phyloP scores from a whole-genome alignment of 2,329 filamentous ascomycete species.

The Penicillium sclerotiorum region DNA sequence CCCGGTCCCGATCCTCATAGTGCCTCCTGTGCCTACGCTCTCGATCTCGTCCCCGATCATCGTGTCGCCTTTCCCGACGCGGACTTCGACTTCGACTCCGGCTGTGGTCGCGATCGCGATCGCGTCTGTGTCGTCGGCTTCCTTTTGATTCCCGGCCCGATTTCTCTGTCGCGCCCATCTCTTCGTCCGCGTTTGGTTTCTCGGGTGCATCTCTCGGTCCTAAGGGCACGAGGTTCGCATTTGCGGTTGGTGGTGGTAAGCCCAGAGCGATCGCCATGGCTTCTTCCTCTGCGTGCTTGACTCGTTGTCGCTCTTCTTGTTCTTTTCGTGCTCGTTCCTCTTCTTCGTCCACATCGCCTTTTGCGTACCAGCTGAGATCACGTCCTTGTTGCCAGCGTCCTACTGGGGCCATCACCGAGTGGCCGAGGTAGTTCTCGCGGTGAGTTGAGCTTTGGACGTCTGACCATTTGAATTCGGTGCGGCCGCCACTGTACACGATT shows the following conservation, averaged over 20 bases:
- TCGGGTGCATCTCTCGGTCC: slow-evolving; percentile 54
- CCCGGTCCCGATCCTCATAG: slow-evolving; percentile 31
- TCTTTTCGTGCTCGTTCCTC: slow-evolving; percentile 56
- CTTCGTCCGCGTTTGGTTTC: slow-evolving; percentile 29
- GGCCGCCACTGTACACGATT: slow-evolving; percentile 66
- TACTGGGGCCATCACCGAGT: slow-evolving; percentile 88
- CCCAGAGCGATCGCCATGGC: slow-evolving; percentile 83
- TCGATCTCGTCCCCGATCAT: slow-evolving; percentile 35
- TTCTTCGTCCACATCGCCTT: slow-evolving; percentile 56
- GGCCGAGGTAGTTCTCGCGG: slow-evolving; percentile 88
- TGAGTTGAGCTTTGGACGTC: slow-evolving; percentile 85
- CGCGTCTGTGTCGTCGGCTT: slow-evolving; percentile 29
- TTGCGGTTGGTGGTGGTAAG: slow-evolving; percentile 69
- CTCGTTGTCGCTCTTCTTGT: slow-evolving; percentile 72
- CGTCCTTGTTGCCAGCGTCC: slow-evolving; percentile 87
- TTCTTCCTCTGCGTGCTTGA: slow-evolving; percentile 93
- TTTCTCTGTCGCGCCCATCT: slow-evolving; percentile 30
- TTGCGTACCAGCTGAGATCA: slow-evolving; percentile 68
- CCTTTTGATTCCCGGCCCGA: slow-evolving; percentile 22
- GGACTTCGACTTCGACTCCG: slow-evolving; percentile 41
- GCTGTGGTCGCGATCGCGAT: slow-evolving; percentile 28
- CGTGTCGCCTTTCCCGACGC: slow-evolving; percentile 32
- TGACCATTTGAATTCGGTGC: slow-evolving; percentile 93
- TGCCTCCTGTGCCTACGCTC: slow-evolving; percentile 51
- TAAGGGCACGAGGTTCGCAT: slow-evolving; percentile 65